These are phyloP conservation scores for Solanum virginianum DNA, from an alignment of 257 asterid species.

Conservation along the genomic window DNA sequence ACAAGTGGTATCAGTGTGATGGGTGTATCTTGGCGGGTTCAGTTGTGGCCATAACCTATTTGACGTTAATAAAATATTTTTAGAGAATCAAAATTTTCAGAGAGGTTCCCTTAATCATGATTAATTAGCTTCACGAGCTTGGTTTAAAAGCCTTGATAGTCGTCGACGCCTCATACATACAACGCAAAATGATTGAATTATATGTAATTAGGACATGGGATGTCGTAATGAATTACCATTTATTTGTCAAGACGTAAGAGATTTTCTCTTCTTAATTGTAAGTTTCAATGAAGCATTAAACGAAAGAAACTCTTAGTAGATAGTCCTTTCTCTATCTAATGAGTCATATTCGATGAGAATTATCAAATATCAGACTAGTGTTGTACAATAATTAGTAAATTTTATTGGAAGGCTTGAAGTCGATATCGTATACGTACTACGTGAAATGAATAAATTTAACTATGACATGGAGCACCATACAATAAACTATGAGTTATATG, in stretches of 20 bases:
- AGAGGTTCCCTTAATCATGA: neutral
- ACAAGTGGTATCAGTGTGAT: too few species aligned
- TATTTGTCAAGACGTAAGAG: too few species aligned
- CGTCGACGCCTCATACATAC: too few species aligned
- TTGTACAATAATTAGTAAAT: neutral
- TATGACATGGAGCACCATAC: neutral
- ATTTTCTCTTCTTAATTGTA: too few species aligned
- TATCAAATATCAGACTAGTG: neutral
- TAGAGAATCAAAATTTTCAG: too few species aligned
- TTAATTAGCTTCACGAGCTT: neutral
- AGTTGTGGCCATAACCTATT: too few species aligned
- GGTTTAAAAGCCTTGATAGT: neutral
- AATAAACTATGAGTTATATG: neutral
- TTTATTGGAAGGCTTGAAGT: too few species aligned
- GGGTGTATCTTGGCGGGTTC: too few species aligned
- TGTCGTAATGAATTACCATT: neutral
- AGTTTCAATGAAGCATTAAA: too few species aligned
- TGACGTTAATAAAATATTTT: too few species aligned
- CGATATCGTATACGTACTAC: neutral
- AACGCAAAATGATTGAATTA: too few species aligned
- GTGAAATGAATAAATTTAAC: neutral
- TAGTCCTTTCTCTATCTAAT: neutral
- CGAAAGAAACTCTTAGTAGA: neutral
- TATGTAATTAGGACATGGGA: neutral
- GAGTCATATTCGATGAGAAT: neutral